These are phyloP conservation scores for Podila horticola DNA, from an alignment of 192 early-diverging fungal species.

Conservation along the genomic window DNA sequence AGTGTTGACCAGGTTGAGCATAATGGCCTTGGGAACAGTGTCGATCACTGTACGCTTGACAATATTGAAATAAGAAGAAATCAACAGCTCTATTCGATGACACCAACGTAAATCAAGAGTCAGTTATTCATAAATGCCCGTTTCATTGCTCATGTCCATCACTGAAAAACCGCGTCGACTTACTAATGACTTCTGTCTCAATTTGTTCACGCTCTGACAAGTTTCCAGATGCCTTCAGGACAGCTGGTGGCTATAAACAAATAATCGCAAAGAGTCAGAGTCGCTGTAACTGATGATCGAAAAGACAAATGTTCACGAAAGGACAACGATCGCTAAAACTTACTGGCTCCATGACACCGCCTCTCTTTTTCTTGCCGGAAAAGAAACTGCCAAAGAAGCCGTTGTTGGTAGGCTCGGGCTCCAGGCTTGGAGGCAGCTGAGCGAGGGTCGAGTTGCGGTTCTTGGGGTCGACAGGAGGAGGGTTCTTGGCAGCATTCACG, in stretches of 20 bases:
- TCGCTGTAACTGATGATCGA: no score
- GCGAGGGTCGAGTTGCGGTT: slow-evolving; percentile 34
- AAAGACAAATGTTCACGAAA: background rate
- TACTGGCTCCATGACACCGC: slow-evolving; percentile 76
- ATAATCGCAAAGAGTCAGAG: no score
- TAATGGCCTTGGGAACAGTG: slow-evolving; percentile 98
- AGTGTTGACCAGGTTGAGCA: slow-evolving; percentile 94
- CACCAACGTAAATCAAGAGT: background rate
- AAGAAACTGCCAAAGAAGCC: slow-evolving; percentile 99
- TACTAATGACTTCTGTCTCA: slow-evolving; percentile 99
- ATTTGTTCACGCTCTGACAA: slow-evolving; percentile 97
- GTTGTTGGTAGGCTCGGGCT: slow-evolving; percentile 55
- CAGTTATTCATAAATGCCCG: background rate
- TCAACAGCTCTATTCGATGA: slow-evolving; percentile 77
- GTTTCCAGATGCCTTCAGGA: slow-evolving; percentile 94
- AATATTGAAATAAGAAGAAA: slow-evolving; percentile 98
- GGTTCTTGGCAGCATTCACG: slow-evolving; percentile 74
- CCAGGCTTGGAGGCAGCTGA: slow-evolving; percentile 41
- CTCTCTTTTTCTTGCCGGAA: slow-evolving; percentile 80
- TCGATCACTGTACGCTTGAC: slow-evolving; percentile 98
- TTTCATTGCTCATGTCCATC: background rate
- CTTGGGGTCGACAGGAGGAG: slow-evolving; percentile 46
- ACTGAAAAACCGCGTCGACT: slow-evolving; percentile 35
- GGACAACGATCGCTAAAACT: slow-evolving; percentile 6
- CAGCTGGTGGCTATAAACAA: slow-evolving; percentile 77